phyloP scores from a whole-genome alignment of 495 filamentous ascomycete species.

The Hyaloscypha hepaticicola region DNA sequence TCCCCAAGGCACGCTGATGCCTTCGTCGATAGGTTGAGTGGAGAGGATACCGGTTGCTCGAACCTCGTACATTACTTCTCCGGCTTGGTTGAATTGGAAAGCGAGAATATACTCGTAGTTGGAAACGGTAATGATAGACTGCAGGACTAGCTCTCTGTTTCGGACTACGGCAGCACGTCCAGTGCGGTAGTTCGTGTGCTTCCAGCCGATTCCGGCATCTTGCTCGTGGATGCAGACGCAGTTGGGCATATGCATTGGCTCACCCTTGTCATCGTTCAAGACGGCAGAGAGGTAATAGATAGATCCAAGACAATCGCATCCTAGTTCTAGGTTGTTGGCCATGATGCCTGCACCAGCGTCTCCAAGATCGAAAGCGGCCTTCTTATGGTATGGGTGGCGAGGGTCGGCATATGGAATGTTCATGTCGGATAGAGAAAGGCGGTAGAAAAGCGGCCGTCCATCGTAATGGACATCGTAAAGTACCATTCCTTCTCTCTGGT shows the following conservation, averaged over 20 bases:
- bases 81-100: conserved; percentile 84
- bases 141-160: conserved; percentile 62
- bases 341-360: conserved; percentile 65
- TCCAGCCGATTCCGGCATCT: conserved; percentile 63
- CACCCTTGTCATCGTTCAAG: conserved; percentile 54
- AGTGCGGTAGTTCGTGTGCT: conserved; percentile 67
- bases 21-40: conserved; percentile 76
- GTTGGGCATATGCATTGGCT: conserved; percentile 54
- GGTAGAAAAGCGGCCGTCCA: conserved; percentile 65
- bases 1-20: conserved; percentile 67
- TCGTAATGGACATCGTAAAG: conserved; percentile 68
- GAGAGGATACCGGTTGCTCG: conserved; percentile 85
- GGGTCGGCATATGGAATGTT: conserved; percentile 67
- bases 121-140: conserved; percentile 74
- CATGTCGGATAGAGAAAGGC: conserved; percentile 72
- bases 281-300: conserved; percentile 64
- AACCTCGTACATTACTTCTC: conserved; percentile 76
- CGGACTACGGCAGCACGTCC: conserved; percentile 58
- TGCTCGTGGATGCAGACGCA: conserved; percentile 68
- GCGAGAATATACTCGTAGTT: conserved; percentile 87
- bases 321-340: conserved; percentile 65
- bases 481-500: conserved; percentile 61
- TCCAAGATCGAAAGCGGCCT: conserved; percentile 69
- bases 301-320: conserved; percentile 67
- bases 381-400: conserved; percentile 63